These are phyloP conservation scores for Elongisporangium prolatum DNA, from an alignment of 352 stramenopile genomes.

Conservation along the genomic window DNA sequence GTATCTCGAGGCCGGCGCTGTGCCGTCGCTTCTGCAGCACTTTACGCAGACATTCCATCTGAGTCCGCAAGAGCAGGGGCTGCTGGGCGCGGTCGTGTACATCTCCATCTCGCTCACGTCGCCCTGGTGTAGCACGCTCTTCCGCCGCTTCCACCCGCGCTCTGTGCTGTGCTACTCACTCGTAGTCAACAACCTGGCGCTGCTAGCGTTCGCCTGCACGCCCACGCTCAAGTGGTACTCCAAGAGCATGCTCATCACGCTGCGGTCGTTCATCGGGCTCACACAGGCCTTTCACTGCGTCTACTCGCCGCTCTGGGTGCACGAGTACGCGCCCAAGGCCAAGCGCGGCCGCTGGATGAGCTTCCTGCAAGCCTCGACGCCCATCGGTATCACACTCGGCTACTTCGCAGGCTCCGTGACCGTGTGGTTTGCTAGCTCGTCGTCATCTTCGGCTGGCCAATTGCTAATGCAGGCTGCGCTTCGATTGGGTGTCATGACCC, in stretches of 20 bases:
- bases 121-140: constrained; percentile 76
- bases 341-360: constrained; percentile 82
- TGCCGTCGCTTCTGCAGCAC: constrained; percentile 77
- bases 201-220: constrained; percentile 66
- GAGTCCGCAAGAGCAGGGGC: constrained; percentile 71
- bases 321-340: constrained; percentile 74
- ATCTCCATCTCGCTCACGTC: constrained; percentile 77
- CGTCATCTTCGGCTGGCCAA: constrained; percentile 8
- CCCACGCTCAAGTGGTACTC: constrained; percentile 61
- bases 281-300: constrained; percentile 83
- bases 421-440: constrained; percentile 36
- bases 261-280: constrained; percentile 68
- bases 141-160: constrained; percentile 69
- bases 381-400: constrained; percentile 72
- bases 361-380: constrained; percentile 71
- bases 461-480: neutral
- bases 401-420: constrained; percentile 76
- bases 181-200: constrained; percentile 70
- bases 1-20: constrained; percentile 82
- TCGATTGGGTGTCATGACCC: neutral
- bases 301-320: constrained; percentile 83
- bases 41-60: constrained; percentile 78
- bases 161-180: constrained; percentile 65
- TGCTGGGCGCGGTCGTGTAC: constrained; percentile 81
- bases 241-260: constrained; percentile 67